Percentiles rank a stretch among this genome's conserved stretches.
These are phyloP conservation scores for Fomitopsis betulina DNA, from an alignment of 1,284 basidiomycete species.

Conservation along the genomic window DNA sequence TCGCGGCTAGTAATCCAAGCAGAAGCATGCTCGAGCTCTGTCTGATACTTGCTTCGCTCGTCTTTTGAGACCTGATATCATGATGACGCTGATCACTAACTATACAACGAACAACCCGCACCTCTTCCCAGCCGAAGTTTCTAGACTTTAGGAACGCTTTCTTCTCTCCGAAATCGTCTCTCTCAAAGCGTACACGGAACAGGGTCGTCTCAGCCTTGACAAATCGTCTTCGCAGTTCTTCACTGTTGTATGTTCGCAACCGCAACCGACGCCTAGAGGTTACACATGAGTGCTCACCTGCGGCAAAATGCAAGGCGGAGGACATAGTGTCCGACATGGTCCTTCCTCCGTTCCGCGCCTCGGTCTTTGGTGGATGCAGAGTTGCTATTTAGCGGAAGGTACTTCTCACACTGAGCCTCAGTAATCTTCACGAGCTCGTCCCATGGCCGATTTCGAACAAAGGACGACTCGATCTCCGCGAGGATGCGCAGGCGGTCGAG, in stretches of 20 bases:
- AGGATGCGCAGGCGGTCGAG: conserved; percentile 87
- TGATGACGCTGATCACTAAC: background rate
- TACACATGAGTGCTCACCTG: conserved; percentile 60
- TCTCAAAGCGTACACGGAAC: conserved; percentile 84
- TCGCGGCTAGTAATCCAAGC: conserved; percentile 1
- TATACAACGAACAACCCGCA: conserved; percentile 27
- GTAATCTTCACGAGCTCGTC: conserved; percentile 73
- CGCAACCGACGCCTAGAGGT: background rate
- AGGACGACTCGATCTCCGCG: conserved; percentile 92
- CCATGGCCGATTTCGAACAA: conserved; percentile 78
- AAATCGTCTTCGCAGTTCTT: conserved; percentile 88
- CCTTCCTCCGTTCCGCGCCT: conserved; percentile 73
- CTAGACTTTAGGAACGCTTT: conserved; percentile 72
- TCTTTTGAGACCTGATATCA: conserved; percentile 47
- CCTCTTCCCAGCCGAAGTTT: conserved; percentile 76
- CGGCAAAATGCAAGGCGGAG: conserved; percentile 93
- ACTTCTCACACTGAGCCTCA: conserved; percentile 56
- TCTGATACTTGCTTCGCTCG: conserved; percentile 52
- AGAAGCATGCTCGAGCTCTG: conserved; percentile 49
- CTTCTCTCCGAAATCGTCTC: conserved; percentile 59
- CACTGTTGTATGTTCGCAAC: conserved; percentile 42
- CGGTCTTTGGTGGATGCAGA: conserved; percentile 44
- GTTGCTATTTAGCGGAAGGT: conserved; percentile 68
- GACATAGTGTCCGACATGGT: conserved; percentile 95
- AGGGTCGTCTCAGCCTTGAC: conserved; percentile 86